Conservation (phyloP, 371 early-diverging fungal species). For the Rhizopus sp. region DNA sequence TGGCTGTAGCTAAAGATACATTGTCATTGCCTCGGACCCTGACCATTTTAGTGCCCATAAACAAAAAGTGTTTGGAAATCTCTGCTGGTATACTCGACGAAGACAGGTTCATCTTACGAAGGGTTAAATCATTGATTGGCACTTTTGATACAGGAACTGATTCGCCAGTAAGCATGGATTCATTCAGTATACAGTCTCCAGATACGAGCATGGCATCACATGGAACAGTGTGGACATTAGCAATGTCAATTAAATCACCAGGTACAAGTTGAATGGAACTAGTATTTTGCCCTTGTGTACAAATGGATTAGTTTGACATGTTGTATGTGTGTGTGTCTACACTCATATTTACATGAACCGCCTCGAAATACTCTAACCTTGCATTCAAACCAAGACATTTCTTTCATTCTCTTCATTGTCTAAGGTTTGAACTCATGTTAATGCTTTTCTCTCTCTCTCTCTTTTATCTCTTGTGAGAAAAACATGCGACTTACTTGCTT, state of each 20-base stretch:
- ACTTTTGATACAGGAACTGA: slow-evolving; percentile 79
- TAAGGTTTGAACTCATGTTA: slow-evolving; percentile 8
- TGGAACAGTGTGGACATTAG: slow-evolving; percentile 72
- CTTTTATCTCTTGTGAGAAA: background rate
- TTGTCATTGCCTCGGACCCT: slow-evolving; percentile 66
- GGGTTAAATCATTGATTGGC: slow-evolving; percentile 68
- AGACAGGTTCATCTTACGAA: slow-evolving; percentile 74
- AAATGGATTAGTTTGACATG: background rate
- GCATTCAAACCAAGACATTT: slow-evolving; percentile 88
- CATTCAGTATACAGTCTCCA: slow-evolving; percentile 98
- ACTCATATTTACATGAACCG: slow-evolving; percentile 58
- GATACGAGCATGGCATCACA: slow-evolving; percentile 96
- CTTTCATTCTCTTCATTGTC: slow-evolving; percentile 79
- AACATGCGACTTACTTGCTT: slow-evolving; percentile 53
- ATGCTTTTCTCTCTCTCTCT: slow-evolving; percentile 1
- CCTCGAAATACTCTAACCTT: slow-evolving; percentile 73
- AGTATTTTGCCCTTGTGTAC: slow-evolving; percentile 47
- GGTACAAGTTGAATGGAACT: slow-evolving; percentile 93
- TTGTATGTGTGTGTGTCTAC: background rate
- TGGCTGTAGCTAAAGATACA: slow-evolving; percentile 65
- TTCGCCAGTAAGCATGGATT: slow-evolving; percentile 98
- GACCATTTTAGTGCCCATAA: slow-evolving; percentile 91
- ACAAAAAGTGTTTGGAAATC: slow-evolving; percentile 81
- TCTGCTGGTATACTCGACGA: slow-evolving; percentile 69
- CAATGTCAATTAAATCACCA: slow-evolving; percentile 93